phyloP scores from a whole-genome alignment of 1,139 yeast species.

The Pneumocystis wakefieldiae region DNA sequence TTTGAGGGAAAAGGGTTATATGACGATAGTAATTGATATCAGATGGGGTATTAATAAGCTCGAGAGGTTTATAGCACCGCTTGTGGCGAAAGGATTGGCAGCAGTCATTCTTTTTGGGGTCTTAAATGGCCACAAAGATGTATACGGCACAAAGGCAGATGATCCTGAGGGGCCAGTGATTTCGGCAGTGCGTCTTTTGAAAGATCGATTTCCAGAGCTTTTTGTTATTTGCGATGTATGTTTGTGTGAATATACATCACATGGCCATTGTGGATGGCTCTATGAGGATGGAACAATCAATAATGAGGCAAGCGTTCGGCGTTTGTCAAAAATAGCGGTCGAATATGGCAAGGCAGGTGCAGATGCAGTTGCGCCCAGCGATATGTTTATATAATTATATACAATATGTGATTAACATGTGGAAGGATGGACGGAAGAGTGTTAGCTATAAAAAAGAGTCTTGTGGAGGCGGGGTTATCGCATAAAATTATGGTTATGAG shows the following conservation, averaged over 20 bases:
- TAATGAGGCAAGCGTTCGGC: conserved; percentile 56
- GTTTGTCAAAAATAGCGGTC: conserved; percentile 89
- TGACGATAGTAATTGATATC: background rate
- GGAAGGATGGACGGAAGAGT: conserved; percentile 69
- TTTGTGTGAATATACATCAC: conserved; percentile 87
- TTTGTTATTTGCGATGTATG: conserved; percentile 91
- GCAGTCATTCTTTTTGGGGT: conserved; percentile 90
- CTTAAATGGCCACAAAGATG: conserved; percentile 66
- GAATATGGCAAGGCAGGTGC: conserved; percentile 76
- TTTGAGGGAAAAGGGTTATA: background rate
- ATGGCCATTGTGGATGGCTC: conserved; percentile 92
- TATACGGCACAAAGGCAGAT: conserved; percentile 78
- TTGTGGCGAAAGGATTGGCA: conserved; percentile 67
- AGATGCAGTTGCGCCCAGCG: conserved; percentile 82
- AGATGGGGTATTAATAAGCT: conserved; percentile 64
- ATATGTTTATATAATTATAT: conserved; percentile 37
- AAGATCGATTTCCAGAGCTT: conserved; percentile 55
- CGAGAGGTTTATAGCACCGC: conserved; percentile 49
- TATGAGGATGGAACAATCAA: conserved; percentile 74
- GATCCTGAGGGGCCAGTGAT: conserved; percentile 96
- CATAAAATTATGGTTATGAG: conserved; percentile 84
- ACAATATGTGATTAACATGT: background rate
- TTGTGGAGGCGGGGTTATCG: conserved; percentile 70
- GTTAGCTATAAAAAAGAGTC: conserved; percentile 70
- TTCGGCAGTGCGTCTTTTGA: conserved; percentile 51